phyloP scores from a whole-genome alignment of 1,284 basidiomycete species.

The Ganoderma boninense region DNA sequence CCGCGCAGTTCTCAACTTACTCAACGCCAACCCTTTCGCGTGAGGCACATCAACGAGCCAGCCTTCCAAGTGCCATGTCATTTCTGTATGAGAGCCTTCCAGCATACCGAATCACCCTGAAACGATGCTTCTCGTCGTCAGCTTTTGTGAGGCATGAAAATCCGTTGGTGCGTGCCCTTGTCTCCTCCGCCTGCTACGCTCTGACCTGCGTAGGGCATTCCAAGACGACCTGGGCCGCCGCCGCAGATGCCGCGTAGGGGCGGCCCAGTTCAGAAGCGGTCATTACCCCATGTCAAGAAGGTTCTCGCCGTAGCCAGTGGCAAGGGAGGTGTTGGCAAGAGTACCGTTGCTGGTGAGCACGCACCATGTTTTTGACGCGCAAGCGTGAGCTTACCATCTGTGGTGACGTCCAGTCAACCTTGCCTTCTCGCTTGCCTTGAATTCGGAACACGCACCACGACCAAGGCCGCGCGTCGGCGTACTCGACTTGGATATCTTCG shows the following conservation, averaged over 20 bases:
- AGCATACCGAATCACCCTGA: neutral
- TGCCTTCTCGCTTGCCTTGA: constrained; percentile 76
- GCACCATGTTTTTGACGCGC: neutral
- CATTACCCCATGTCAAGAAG: constrained; percentile 72
- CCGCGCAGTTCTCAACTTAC: neutral
- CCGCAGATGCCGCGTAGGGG: constrained; percentile 72
- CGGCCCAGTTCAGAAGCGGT: constrained; percentile 61
- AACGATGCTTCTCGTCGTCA: constrained; percentile 23
- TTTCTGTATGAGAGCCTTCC: too few relatives aligned
- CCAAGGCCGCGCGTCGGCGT: constrained; percentile 77
- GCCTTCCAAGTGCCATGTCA: neutral
- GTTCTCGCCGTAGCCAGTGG: constrained; percentile 92
- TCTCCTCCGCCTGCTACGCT: neutral
- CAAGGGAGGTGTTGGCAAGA: constrained; percentile 98
- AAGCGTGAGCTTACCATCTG: neutral
- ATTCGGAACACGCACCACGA: constrained; percentile 40
- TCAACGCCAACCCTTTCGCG: neutral
- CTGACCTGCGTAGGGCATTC: constrained; percentile 56
- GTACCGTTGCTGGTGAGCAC: constrained; percentile 84
- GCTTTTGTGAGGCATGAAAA: constrained; percentile 48
- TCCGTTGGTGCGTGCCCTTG: constrained; percentile 47
- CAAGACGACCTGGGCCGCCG: constrained; percentile 48
- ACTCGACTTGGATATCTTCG: constrained; percentile 96
- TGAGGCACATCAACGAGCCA: neutral
- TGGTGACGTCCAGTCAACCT: constrained; percentile 76